Percentiles rank a stretch among this genome's conserved stretches.
phyloP scores from a whole-genome alignment of 2,329 filamentous ascomycete species.

The Aaosphaeria arxii region DNA sequence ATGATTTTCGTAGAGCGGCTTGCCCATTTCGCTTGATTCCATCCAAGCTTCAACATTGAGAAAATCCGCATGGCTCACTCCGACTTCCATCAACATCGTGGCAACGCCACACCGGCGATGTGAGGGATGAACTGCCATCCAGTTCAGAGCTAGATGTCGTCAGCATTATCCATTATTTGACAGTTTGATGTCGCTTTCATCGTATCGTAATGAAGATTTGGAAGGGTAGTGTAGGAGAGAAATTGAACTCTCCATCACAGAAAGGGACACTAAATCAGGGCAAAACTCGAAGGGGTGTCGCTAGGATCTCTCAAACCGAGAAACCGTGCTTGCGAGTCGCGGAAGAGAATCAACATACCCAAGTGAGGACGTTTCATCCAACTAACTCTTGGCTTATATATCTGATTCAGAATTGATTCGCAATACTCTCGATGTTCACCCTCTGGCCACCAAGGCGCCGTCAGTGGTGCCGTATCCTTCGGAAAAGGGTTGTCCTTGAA shows the following conservation, averaged over 20 bases:
- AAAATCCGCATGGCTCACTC: constrained; percentile 30
- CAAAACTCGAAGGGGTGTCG: too few relatives aligned
- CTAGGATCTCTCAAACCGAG: too few relatives aligned
- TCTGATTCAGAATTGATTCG: constrained; percentile 31
- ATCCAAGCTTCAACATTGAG: constrained; percentile 37
- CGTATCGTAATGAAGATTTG: not conserved
- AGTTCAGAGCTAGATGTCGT: constrained; percentile 25
- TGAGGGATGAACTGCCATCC: constrained; percentile 34
- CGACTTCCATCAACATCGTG: constrained; percentile 33
- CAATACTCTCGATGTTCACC: constrained; percentile 31
- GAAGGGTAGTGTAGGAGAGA: not conserved
- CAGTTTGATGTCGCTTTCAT: too few relatives aligned
- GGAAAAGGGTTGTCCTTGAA: constrained; percentile 25
- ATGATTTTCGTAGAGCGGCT: constrained; percentile 34
- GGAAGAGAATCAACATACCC: constrained; percentile 13
- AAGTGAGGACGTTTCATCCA: constrained; percentile 35
- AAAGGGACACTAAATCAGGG: too few relatives aligned
- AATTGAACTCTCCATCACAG: not conserved
- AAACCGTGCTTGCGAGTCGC: not conserved
- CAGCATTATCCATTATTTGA: not conserved
- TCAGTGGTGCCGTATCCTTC: constrained; percentile 20
- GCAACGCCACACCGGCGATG: constrained; percentile 37
- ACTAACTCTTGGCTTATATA: constrained; percentile 24
- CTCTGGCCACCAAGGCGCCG: constrained; percentile 35
- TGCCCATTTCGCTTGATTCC: constrained; percentile 36